Base-by-base conservation (phyloP, 345 rosid genomes). In the Geranium rotundifolium region DNA sequence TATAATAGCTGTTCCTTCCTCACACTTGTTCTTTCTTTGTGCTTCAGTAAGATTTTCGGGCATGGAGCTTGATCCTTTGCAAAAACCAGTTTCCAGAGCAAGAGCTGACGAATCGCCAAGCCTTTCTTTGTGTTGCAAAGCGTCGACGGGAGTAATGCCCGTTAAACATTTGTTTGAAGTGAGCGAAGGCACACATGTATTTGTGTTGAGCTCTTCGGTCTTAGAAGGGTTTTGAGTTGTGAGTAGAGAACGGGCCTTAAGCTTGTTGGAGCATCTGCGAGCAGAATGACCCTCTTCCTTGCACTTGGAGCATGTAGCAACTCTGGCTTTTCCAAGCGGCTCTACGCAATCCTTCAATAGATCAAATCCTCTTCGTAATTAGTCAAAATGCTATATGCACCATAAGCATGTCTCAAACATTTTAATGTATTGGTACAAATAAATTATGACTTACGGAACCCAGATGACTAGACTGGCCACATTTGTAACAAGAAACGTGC, bases 401-500 rank as follows among this genome's bases (percentile, higher is more conserved):
- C 52, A 46, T 46, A 14, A 14, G 15, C 52, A 7, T 46, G 15
- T 2, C 52, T 46, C 52, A 3, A 46, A 46, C 15, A 1, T 46
- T 46, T 7, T 46, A 0, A 7, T 46, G 52, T 9, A 46, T 46
- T 46, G 15, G 52, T 46, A 46, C 19, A 23, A 62, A 23, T 2
- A 23, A 50, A 29, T 1, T 4, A 4, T 29, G 62, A 62, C 73
- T 77, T 73, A 77, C 81, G 34, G 64, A 57, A 59, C 81, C 73
- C 56, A 59, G 20, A 66, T 77, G 77, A 29, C 77, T 69, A 16
- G 67, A 65, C 29, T 65, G 52, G 54, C 81, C 69, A 54, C 81
- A 77, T 15, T 56, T 63, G 57, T 71, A 73, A 62, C 81, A 77
- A 39, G 71, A 70, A 66, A 65, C 52, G 39, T 71, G 64, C 19